Base-by-base conservation (phyloP, 2,329 filamentous ascomycete species). In the Tympanopsis confertula region DNA sequence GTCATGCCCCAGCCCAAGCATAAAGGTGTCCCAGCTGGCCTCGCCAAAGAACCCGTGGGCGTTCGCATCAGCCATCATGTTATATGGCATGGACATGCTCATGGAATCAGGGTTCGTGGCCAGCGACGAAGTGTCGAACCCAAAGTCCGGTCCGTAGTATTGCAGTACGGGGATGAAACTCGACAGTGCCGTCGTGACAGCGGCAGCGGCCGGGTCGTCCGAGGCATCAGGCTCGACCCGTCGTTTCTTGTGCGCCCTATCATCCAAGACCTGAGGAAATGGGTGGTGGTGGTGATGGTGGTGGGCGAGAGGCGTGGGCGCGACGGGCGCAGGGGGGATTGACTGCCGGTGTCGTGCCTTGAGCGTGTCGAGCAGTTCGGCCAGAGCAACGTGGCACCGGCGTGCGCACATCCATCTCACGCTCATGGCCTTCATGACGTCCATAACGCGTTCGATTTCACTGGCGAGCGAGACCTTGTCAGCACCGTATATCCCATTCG, bases 131-230 rank as follows among this genome's bases (percentile, higher is more conserved):
- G 41, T 38, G 35, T 42, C 41, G 14, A 42, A 42, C 14, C 41
- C 41, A 24, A 42, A 42, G 19, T 42, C 41, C 5, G 41, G 41
- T 4, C 41, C 41, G n/a, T 33, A 38, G 14, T 40, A 42, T 20
- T 42, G 35, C 17, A 40, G 14, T 15, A 42, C 38, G 5, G 38
- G 38, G 7, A 39, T 19, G 19, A 26, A 22, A 13, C 20, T n/a
- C n/a, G n/a, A n/a, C n/a, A n/a, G n/a, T n/a, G n/a, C n/a, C n/a
- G n/a, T n/a, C n/a, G n/a, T n/a, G n/a, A n/a, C n/a, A n/a, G 15
- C 26, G 13, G 13, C 7, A 18, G 15, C 12, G 37, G 29, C 15
- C 20, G 35, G 18, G 14, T 10, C n/a, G 19, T 18, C n/a, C 28
- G 14, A 24, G 19, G n/a, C 28, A 18, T 3, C 35, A 13, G 12